phyloP scores from a whole-genome alignment of 2,329 filamentous ascomycete species.

The Penicillium sp. region DNA sequence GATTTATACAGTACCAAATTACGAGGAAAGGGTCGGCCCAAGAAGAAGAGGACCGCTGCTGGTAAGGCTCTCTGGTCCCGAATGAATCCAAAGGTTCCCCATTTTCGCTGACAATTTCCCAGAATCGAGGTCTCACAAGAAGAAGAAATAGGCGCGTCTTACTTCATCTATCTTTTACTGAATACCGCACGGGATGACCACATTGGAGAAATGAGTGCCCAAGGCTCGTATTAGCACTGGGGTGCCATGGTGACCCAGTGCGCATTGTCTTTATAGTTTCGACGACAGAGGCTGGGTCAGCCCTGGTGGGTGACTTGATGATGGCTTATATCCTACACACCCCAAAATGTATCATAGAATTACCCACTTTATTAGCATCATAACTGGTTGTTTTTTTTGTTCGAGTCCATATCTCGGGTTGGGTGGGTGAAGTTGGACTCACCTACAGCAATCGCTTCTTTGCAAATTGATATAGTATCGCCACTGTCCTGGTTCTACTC shows the following conservation, averaged over 20 bases:
- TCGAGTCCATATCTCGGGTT: neutral
- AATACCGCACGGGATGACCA: neutral
- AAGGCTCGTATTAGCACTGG: neutral
- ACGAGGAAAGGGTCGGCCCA: slow-evolving; percentile 83
- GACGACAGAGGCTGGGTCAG: neutral
- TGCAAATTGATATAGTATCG: neutral
- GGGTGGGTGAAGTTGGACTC: neutral
- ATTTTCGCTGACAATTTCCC: neutral
- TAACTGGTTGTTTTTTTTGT: neutral
- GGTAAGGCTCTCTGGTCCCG: slow-evolving; percentile 34
- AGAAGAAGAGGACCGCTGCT: slow-evolving; percentile 75
- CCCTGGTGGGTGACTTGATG: neutral
- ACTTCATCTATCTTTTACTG: neutral
- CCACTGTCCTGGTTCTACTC: neutral
- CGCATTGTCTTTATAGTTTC: neutral
- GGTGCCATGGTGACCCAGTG: neutral
- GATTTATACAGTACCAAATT: slow-evolving; percentile 63
- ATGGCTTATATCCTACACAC: neutral
- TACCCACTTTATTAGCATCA: slow-evolving; percentile 2
- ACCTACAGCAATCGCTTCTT: neutral
- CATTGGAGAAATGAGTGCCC: neutral
- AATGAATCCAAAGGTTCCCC: slow-evolving; percentile 2
- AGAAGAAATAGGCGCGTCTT: slow-evolving; percentile 28
- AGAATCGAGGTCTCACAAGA: slow-evolving; percentile 33
- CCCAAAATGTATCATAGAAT: slow-evolving; percentile 4